Base-by-base conservation (phyloP, 768 basidiomycete genomes). In the Mrakia blollopis region DNA sequence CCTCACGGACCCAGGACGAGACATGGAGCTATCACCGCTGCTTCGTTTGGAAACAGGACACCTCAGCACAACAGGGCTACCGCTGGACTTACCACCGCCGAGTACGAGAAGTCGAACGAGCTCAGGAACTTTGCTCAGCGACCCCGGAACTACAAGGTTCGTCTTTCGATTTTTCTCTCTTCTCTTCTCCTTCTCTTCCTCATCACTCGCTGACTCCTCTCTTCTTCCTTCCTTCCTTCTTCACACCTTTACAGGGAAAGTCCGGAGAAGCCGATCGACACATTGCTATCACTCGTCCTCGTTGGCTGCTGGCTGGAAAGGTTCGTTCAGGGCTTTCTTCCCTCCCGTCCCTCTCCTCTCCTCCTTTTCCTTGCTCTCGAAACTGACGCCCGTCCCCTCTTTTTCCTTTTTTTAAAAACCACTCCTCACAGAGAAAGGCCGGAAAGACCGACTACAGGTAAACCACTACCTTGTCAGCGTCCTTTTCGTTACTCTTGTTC, bases 41-140 rank as follows among this genome's bases (percentile, higher is more conserved):
- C 65, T 6, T 68, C 65, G 65, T 68, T 68, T 39, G 65, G 65
- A 37, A 86, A 86, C 82, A 86, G 89, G 70, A 86, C 84, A 37
- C 92, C 94, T 25, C 87, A 88, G 79, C 86, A 89, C 57, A 89
- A 96, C 84, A 87, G 94, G 71, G 88, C 89, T 80, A 82, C 92
- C 63, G 89, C 90, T 39, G 94, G 94, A 80, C 83, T 98, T 86
- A 89, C 91, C 72, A 90, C 92, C 81, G 86, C 89, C 76, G 93
- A 97, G 90, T 89, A 87, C 44, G 86, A 89, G 78, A 91, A 90
- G 82, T 92, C 96, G 25, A 85, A 88, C 83, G 89, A 91, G 81
- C 86, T 98, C 76, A 91, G 92, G 80, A 92, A 93, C 81, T 88
- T 96, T 74, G 91, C 90, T 9, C 94, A 96, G 83, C 87, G 96